Evolutionary conservation across 768 basidiomycete genomes (phyloP), one percentile per base, ranked within the genome.

Genomic region (Suillus americanus): DNA sequence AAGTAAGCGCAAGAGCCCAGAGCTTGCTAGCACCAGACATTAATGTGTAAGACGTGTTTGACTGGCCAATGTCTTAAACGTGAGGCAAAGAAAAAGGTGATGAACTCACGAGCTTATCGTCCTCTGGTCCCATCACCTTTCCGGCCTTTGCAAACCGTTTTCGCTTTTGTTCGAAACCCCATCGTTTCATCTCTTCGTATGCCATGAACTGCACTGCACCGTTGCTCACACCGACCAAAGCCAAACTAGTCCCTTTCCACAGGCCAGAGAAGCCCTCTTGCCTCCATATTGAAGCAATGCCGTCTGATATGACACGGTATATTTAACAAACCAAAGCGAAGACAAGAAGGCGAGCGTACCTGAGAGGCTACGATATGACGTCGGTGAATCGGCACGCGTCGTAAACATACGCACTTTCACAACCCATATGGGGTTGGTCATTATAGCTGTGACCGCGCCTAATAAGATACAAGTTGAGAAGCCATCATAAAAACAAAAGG

Each of bases 361-460:
- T 86, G 86, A 90, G 64, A 95, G 80, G 10, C 90, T 88, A 20
- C 87, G 86, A 76, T 98, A 98, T 1, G 94, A 88, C 3, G 75
- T 80, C 10, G 91, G 87, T 48, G 89, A 86, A 62, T 85, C 82
- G 35, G 84, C 75, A 12, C 79, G 79, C 1, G 95, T 90, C 1
- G 95, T 94, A 73, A 97, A 99, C 89, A 98, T 95, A 65, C 97
- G 88, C 10, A 97, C 96, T 80, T 97, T 92, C 62, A 99, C 91
- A 16, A 99, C 91, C 97, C 97, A 99, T 69, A 98, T 87, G 0
- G 97, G 97, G 76, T 99, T 99, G 8, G 97, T 99, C 73, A 97
- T 84, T 71, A 99, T 80, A 1, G 97, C 95, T 4, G 96, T 97
- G 20, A 88, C 88, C 14, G 96, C 92, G 80, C 97, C 97, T 99